A percentile compares a stretch with the other conserved stretches of the same genome.
Evolutionary conservation across 2,329 filamentous ascomycete genomes (phyloP).

Genomic region (Emergomyces orientalis): DNA sequence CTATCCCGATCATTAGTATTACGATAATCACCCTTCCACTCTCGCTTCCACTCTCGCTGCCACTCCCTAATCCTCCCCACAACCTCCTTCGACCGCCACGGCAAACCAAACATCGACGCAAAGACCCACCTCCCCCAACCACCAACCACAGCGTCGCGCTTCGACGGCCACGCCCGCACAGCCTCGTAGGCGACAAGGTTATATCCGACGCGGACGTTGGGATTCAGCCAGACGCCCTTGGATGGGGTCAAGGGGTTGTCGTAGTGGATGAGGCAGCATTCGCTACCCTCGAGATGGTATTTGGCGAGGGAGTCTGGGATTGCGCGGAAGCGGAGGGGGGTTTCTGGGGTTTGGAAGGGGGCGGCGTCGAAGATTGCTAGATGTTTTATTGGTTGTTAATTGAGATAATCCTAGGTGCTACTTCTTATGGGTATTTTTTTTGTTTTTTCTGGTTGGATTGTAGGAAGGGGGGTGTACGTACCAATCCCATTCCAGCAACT

Average conservation of each 20-base stretch:
- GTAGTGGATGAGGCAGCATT: constrained; percentile 57
- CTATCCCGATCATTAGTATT: constrained; percentile 17
- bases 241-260: constrained; percentile 27
- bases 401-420: not conserved
- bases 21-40: no score
- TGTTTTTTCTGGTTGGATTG: constrained; percentile 10
- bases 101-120: constrained; percentile 30
- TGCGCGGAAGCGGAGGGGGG: constrained; percentile 51
- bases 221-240: constrained; percentile 32
- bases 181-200: constrained; percentile 21
- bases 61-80: constrained; percentile 32
- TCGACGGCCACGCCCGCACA: constrained; percentile 46
- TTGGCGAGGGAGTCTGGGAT: constrained; percentile 51
- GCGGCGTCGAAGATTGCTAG: constrained; percentile 16
- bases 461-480: not conserved
- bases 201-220: constrained; percentile 33
- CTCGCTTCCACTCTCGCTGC: constrained; percentile 34
- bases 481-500: constrained; percentile 16
- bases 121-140: constrained; percentile 48
- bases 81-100: constrained; percentile 23
- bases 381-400: not conserved
- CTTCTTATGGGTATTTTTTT: constrained; percentile 15
- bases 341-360: constrained; percentile 19
- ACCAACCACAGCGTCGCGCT: constrained; percentile 43
- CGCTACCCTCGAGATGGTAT: constrained; percentile 56